These are phyloP conservation scores for Dactylella cylindrospora DNA, from an alignment of 2,329 filamentous ascomycete species.

Conservation along the genomic window DNA sequence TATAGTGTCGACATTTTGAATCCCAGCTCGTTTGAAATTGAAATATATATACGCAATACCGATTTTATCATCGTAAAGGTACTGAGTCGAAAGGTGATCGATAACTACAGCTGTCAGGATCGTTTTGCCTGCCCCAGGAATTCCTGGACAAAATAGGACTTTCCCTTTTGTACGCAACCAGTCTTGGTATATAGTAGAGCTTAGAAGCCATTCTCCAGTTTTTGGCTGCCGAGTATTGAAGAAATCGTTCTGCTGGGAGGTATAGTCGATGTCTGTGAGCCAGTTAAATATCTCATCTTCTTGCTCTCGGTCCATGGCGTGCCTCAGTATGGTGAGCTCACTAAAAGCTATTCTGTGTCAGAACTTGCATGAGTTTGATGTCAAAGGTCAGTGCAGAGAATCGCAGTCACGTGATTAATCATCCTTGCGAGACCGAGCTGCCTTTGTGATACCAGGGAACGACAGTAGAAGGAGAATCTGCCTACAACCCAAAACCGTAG, in stretches of 20 bases:
- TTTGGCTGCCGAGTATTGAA: constrained; percentile 3
- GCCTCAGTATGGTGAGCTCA: neutral
- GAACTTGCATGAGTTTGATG: too few species aligned
- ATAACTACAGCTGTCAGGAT: constrained; percentile 55
- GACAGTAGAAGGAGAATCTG: too few species aligned
- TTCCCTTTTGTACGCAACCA: constrained; percentile 2
- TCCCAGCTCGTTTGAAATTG: neutral
- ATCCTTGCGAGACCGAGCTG: too few species aligned
- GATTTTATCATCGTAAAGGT: neutral
- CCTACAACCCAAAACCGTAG: neutral
- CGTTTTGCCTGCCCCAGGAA: constrained; percentile 58
- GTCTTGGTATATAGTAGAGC: constrained; percentile 51
- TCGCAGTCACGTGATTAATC: too few species aligned
- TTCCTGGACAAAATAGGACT: constrained; percentile 56
- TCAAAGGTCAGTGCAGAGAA: too few species aligned
- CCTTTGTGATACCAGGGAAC: too few species aligned
- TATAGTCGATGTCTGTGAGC: constrained; percentile 12
- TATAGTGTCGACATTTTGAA: neutral
- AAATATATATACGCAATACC: constrained; percentile 9
- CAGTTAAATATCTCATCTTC: constrained; percentile 8
- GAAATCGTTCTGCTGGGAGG: constrained; percentile 1
- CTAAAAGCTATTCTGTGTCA: neutral
- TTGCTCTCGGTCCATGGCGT: constrained; percentile 1
- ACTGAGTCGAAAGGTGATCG: constrained; percentile 51
- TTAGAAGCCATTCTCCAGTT: constrained; percentile 54